Evolutionary conservation across 495 filamentous ascomycete genomes (phyloP), one percentile per base, ranked within the genome.

Genomic region (Annulohypoxylon stygium): DNA sequence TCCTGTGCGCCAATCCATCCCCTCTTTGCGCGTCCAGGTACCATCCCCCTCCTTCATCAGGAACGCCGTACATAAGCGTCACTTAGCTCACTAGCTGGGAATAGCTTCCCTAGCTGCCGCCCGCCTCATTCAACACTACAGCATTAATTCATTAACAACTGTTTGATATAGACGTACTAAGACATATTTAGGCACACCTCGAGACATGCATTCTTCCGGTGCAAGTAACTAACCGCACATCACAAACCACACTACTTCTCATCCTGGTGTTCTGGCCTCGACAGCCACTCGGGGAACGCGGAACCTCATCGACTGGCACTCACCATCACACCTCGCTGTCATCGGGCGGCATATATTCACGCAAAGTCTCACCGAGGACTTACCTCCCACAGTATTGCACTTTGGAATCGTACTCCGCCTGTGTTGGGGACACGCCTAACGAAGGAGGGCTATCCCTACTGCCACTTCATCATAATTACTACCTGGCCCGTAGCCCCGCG

Each of bases 201-300:
- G 39, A 54, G 55, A 37, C 30, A 67, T 58, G 63, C 51, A 63
- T 55, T 61, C 53, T 60, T 43, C 58, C 59, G 58, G 43, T 30
- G 43, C 41, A 70, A 63, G 67, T 43, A 69, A 58, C 61, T 65
- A 70, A 61, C 64, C 61, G 64, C 58, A 43, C 62, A 64, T 55
- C 43, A 36, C 62, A 48, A 48, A 37, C 50, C 34, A 65, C 51
- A 43, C 55, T 73, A 37, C 59, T 70, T 60, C 70, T 63, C 67
- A 69, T 60, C 73, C 67, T 66, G 61, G 70, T 26, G 65, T 45
- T 70, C 65, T 57, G 59, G 47, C 61, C 34, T 62, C 45, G 68
- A 69, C 67, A 65, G 71, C 74, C 76, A 78, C 65, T 76, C 76
- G 76, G 76, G 70, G 74, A 76, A 65, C 69, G 20, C 70, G 70